Evolutionary conservation across 176 grass and related monocot genomes (phyloP), one percentile per base, ranked within the genome.

Genomic region (Rhynchospora pubera): DNA sequence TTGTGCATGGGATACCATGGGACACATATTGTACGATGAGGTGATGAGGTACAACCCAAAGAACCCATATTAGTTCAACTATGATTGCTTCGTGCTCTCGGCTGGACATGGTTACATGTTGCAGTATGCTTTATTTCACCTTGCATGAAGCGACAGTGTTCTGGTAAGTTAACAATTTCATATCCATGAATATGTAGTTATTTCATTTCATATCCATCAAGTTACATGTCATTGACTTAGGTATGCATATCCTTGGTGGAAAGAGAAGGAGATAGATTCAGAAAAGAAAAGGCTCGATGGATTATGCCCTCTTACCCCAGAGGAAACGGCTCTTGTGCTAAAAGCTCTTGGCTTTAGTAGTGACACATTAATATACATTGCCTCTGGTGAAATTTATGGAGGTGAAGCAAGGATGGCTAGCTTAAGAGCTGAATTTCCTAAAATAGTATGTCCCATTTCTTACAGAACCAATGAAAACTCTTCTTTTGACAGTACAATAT

Each of bases 191-290:
- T n/a, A n/a, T n/a, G n/a, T n/a, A n/a, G n/a, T n/a, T n/a, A n/a
- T n/a, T n/a, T n/a, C n/a, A n/a, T n/a, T n/a, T n/a, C n/a, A n/a
- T n/a, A n/a, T n/a, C n/a, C n/a, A n/a, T n/a, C n/a, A n/a, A n/a
- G n/a, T n/a, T n/a, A n/a, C n/a, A n/a, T n/a, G n/a, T n/a, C n/a
- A n/a, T n/a, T n/a, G n/a, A n/a, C 85, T 5, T 81, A 98, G 95
- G 78, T 94, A 98, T 88, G 90, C 90, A 79, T 98, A 82, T 80
- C 95, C 95, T 62, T 94, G 95, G 95, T 98, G 95, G 95, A 98
- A 98, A 85, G 95, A 94, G 78, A 98, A 98, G 85, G 92, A 98
- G 86, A 93, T 93, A 83, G 89, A 91, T 65, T 91, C 92, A 68
- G 89, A 98, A 70, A 93, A 91, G 90, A 98, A 94, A 91, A 90